A percentile compares a stretch with the other conserved stretches of the same genome.
These are phyloP conservation scores for Metarhizium album DNA, from an alignment of 2,329 filamentous ascomycete genomes.

Conservation along the genomic window DNA sequence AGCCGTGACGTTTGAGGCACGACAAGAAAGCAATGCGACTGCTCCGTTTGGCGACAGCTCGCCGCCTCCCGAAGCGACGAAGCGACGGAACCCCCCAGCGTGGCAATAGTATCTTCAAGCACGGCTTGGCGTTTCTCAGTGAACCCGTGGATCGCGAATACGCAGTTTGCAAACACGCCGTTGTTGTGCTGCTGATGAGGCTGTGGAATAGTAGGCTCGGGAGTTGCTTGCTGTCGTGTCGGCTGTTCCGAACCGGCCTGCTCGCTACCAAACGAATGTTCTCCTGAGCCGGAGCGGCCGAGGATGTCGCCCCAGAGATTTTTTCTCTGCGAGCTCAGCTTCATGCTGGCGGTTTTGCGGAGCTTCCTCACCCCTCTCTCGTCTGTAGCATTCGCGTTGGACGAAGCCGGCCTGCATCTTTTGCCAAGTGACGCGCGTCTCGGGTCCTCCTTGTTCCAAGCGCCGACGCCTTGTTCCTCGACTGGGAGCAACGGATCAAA, in stretches of 20 bases:
- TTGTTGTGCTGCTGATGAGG: slow-evolving; percentile 9
- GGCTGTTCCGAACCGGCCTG: slow-evolving; percentile 6
- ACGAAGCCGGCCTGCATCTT: slow-evolving; percentile 40
- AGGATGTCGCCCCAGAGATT: slow-evolving; percentile 89
- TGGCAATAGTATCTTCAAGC: slow-evolving; percentile 35
- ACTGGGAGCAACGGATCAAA: slow-evolving; percentile 66
- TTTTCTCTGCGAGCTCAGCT: slow-evolving; percentile 67
- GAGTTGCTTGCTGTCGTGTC: slow-evolving; percentile 5
- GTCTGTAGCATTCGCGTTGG: slow-evolving; percentile 31
- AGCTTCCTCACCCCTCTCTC: slow-evolving; percentile 62
- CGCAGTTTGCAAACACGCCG: slow-evolving; percentile 43
- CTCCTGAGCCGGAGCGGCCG: slow-evolving; percentile 29
- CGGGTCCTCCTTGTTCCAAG: slow-evolving; percentile 50
- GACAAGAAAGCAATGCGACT: slow-evolving; percentile 36
- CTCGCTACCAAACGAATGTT: slow-evolving; percentile 22
- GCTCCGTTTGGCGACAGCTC: slow-evolving; percentile 17
- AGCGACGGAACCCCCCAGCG: slow-evolving; percentile 35
- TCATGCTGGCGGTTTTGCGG: slow-evolving; percentile 76
- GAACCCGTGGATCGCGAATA: slow-evolving; percentile 53
- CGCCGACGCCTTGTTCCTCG: slow-evolving; percentile 64
- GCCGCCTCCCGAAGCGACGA: slow-evolving; percentile 31
- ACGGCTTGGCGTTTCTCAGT: slow-evolving; percentile 37
- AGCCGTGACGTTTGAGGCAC: slow-evolving; percentile 42
- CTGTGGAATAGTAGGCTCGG: slow-evolving; percentile 5
- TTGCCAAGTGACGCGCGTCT: slow-evolving; percentile 44